phyloP scores from a whole-genome alignment of 2,329 filamentous ascomycete species.

The Neoscytalidium dimidiatum region DNA sequence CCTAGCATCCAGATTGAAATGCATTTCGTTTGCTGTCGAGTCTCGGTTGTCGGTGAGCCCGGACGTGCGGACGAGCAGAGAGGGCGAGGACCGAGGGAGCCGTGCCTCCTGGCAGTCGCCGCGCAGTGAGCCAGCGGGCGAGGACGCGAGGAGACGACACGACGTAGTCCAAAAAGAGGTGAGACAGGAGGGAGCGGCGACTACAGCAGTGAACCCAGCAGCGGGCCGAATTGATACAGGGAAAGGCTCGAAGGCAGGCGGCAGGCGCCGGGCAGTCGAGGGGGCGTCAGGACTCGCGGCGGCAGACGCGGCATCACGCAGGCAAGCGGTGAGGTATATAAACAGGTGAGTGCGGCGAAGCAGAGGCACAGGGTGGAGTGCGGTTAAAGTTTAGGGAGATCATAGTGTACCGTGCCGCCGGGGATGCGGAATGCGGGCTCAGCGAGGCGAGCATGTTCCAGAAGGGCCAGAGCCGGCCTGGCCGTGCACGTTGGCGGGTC shows the following conservation, averaged over 20 bases:
- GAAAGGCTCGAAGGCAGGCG: not conserved
- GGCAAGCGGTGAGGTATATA: not conserved
- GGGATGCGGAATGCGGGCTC: constrained; percentile 1
- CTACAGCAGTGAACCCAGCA: not conserved
- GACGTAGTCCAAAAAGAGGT: not conserved
- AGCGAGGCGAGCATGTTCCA: not conserved
- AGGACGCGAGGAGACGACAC: not conserved
- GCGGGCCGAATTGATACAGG: constrained; percentile 5
- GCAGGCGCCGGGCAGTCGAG: not conserved
- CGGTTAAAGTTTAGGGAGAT: constrained; percentile 18
- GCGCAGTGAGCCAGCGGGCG: not conserved
- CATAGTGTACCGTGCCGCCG: constrained; percentile 9
- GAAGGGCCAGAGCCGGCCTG: not conserved
- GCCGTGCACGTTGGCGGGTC: constrained; percentile 3
- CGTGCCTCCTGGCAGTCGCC: not conserved
- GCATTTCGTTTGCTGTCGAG: not conserved
- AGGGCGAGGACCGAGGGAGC: not conserved
- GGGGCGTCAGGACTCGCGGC: not conserved
- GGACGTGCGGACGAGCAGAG: not conserved
- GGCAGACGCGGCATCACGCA: not conserved
- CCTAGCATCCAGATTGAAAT: constrained; percentile 8
- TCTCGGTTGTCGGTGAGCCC: not conserved
- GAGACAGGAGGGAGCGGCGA: not conserved
- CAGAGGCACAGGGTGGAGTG: constrained; percentile 2
- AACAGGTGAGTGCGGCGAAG: not conserved